Conservation (phyloP, 2,329 filamentous ascomycete genomes). For the Penicillium sp. region DNA sequence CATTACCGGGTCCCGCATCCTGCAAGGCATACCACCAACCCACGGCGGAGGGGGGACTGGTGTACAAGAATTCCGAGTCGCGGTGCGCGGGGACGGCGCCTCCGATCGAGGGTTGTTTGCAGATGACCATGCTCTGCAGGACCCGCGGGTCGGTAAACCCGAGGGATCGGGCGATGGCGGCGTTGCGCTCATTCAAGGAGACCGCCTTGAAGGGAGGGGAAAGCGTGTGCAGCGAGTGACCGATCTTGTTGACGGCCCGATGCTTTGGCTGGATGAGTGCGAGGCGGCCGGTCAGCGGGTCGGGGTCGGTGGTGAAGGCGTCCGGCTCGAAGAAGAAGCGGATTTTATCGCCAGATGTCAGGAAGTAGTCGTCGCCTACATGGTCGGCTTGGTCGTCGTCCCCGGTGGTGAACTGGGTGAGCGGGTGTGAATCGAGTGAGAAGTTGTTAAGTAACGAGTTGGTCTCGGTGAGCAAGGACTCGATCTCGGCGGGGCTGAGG, state of each 20-base stretch:
- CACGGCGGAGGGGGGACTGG: constrained; percentile 79
- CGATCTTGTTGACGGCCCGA: constrained; percentile 84
- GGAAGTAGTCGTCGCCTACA: constrained; percentile 93
- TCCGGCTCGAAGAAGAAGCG: constrained; percentile 98
- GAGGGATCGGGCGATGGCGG: constrained; percentile 65
- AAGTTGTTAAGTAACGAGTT: constrained; percentile 70
- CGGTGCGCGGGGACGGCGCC: constrained; percentile 88
- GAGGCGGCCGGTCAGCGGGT: constrained; percentile 51
- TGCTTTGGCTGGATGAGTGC: constrained; percentile 73
- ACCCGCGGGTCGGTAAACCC: constrained; percentile 73
- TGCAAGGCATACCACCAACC: constrained; percentile 98
- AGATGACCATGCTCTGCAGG: constrained; percentile 96
- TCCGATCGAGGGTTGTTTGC: constrained; percentile 95
- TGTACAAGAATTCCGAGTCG: constrained; percentile 90
- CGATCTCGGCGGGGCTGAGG: constrained; percentile 63
- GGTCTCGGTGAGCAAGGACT: constrained; percentile 70
- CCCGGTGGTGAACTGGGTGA: constrained; percentile 91
- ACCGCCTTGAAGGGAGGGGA: constrained; percentile 63
- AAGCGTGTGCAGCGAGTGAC: constrained; percentile 70
- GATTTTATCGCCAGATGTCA: constrained; percentile 83
- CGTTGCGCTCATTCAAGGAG: constrained; percentile 50
- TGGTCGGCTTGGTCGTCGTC: constrained; percentile 65
- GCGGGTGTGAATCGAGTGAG: constrained; percentile 76
- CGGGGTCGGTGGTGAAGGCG: constrained; percentile 48
- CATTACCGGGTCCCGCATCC: constrained; percentile 82